Evolutionary conservation across 257 asterid species (phyloP).

Genomic region (Petunia secreta): DNA sequence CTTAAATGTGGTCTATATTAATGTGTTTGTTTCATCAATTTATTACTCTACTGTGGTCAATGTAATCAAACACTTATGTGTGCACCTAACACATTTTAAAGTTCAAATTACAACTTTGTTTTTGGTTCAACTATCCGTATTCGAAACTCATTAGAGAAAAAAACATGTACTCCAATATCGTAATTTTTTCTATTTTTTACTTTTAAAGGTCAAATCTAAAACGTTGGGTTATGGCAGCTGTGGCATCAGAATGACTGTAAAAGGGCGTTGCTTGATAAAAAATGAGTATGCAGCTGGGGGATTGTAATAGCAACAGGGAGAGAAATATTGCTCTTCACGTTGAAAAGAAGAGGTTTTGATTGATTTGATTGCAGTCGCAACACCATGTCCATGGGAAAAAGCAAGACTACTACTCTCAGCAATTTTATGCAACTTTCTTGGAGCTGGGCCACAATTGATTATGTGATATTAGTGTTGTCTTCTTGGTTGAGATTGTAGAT

Average conservation of each 20-base stretch:
- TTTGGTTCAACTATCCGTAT: too few species aligned
- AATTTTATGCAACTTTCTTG: not conserved
- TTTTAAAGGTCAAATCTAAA: too few species aligned
- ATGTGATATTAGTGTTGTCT: conserved; percentile 15
- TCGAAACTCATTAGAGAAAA: too few species aligned
- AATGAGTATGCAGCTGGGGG: conserved; percentile 19
- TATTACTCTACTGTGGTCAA: too few species aligned
- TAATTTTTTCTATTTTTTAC: too few species aligned
- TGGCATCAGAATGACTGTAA: conserved; percentile 1
- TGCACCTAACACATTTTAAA: too few species aligned
- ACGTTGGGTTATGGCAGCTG: not conserved
- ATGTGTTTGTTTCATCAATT: too few species aligned
- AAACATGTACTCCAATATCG: too few species aligned
- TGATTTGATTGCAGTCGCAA: conserved; percentile 18
- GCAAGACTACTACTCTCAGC: conserved; percentile 11
- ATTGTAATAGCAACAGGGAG: conserved; percentile 29
- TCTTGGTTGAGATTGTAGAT: conserved; percentile 22
- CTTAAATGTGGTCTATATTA: too few species aligned
- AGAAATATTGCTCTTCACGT: conserved; percentile 18
- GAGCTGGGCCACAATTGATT: not conserved
- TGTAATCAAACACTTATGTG: too few species aligned
- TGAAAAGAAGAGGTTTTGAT: conserved; percentile 9
- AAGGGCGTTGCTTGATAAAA: not conserved
- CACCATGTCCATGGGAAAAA: not conserved
- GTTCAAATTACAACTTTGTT: too few species aligned